A percentile compares a stretch with the other conserved stretches of the same genome.
Conservation (phyloP, 306 rosid genomes). For the Luffa acutangula region DNA sequence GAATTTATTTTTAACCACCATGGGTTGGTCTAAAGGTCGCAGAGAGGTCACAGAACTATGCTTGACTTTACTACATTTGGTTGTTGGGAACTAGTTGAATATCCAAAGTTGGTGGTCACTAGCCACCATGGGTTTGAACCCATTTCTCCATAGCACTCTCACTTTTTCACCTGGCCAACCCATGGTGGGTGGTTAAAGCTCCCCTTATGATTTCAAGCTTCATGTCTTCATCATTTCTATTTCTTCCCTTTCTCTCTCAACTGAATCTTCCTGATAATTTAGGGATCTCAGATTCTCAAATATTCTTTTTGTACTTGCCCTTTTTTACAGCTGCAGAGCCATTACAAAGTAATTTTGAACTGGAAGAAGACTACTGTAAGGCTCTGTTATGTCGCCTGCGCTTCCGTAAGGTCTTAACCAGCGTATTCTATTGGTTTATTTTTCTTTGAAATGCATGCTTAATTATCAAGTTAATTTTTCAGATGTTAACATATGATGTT, state of each 20-base stretch:
- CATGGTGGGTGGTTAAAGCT: not conserved
- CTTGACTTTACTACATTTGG: not conserved
- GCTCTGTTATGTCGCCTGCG: conserved; percentile 92
- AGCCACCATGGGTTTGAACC: not conserved
- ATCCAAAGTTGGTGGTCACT: not conserved
- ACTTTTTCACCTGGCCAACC: not conserved
- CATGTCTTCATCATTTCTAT: not conserved
- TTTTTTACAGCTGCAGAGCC: conserved; percentile 68
- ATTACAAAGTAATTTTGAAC: conserved; percentile 54
- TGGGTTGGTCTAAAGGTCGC: not conserved
- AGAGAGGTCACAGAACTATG: too few relatives aligned
- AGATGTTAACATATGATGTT: not conserved
- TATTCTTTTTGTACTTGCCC: not conserved
- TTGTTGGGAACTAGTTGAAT: not conserved
- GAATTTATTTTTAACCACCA: not conserved
- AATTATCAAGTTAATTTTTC: not conserved
- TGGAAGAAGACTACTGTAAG: conserved; percentile 96
- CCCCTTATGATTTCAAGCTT: conserved; percentile 3
- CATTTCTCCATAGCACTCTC: not conserved
- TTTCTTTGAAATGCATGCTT: not conserved
- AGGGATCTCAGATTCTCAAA: conserved; percentile 3
- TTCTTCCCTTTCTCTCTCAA: conserved; percentile 9
- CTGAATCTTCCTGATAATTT: conserved; percentile 16
- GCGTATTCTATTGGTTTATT: conserved; percentile 21
- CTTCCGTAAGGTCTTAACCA: conserved; percentile 99